These are phyloP conservation scores for Tulasnella sp. DNA, from an alignment of 768 basidiomycete genomes.

Conservation along the genomic window DNA sequence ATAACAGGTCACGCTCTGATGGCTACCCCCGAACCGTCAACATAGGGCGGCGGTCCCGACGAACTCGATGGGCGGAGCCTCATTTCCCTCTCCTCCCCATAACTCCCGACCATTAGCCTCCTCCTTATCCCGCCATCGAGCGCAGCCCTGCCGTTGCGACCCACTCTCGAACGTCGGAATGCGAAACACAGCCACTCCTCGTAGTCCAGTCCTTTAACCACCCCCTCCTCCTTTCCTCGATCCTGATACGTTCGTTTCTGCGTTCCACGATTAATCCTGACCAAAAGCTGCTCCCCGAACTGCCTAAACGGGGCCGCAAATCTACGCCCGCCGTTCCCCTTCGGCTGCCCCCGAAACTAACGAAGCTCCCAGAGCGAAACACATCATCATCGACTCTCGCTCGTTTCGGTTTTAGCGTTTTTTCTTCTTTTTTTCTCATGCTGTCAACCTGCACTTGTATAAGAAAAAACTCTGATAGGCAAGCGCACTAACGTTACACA, in stretches of 20 bases:
- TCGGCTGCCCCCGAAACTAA: constrained; percentile 10
- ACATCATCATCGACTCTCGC: neutral
- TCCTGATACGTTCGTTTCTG: neutral
- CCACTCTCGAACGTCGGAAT: neutral
- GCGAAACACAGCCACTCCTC: neutral
- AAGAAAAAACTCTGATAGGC: neutral
- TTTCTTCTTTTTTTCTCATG: neutral
- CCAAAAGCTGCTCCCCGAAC: neutral
- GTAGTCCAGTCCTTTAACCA: neutral
- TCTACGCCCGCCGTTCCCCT: neutral
- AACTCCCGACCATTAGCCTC: constrained; percentile 11
- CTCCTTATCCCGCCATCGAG: neutral
- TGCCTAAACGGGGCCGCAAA: constrained; percentile 3
- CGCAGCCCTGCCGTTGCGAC: neutral
- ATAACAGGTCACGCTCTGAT: constrained; percentile 16
- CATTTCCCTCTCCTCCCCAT: neutral
- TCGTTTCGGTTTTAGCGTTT: constrained; percentile 1
- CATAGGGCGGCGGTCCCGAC: neutral
- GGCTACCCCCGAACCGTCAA: neutral
- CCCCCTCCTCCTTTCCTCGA: neutral
- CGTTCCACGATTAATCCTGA: neutral
- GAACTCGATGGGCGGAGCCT: neutral
- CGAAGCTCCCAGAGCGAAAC: neutral
- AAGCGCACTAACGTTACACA: neutral
- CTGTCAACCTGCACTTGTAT: neutral